A percentile compares a stretch with the other conserved stretches of the same genome.
phyloP scores from a whole-genome alignment of 495 filamentous ascomycete genomes.

The Cryomyces minteri region DNA sequence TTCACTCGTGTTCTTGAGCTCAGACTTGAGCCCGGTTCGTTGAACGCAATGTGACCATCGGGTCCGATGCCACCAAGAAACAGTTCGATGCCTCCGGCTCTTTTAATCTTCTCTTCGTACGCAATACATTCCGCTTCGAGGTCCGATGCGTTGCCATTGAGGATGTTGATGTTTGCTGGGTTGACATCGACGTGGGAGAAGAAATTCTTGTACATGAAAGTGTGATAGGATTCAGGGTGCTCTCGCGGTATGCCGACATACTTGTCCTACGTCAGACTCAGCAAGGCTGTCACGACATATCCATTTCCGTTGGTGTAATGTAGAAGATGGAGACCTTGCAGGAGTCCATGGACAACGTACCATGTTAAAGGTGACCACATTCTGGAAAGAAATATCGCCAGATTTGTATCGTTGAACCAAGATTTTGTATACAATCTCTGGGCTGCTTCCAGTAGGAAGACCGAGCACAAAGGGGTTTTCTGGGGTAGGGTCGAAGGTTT shows the following conservation, averaged over 20 bases:
- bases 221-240: constrained; percentile 71
- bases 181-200: constrained; percentile 74
- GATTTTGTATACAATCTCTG: constrained; percentile 58
- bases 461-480: constrained; percentile 64
- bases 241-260: constrained; percentile 69
- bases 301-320: neutral
- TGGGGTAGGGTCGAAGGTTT: constrained; percentile 48
- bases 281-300: neutral
- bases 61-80: constrained; percentile 75
- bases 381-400: constrained; percentile 64
- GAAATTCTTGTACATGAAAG: constrained; percentile 84
- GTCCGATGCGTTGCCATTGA: constrained; percentile 65
- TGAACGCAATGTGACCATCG: constrained; percentile 81
- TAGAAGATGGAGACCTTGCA: neutral
- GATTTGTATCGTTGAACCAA: constrained; percentile 58
- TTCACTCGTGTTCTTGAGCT: constrained; percentile 67
- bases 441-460: constrained; percentile 66
- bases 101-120: constrained; percentile 64
- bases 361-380: constrained; percentile 90
- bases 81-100: constrained; percentile 61
- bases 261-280: constrained; percentile 41
- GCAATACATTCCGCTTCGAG: constrained; percentile 57
- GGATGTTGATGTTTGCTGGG: constrained; percentile 65
- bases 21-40: constrained; percentile 70
- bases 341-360: constrained; percentile 23